Conservation (phyloP, 2,329 filamentous ascomycete genomes). For the Epichloe aotearoae region DNA sequence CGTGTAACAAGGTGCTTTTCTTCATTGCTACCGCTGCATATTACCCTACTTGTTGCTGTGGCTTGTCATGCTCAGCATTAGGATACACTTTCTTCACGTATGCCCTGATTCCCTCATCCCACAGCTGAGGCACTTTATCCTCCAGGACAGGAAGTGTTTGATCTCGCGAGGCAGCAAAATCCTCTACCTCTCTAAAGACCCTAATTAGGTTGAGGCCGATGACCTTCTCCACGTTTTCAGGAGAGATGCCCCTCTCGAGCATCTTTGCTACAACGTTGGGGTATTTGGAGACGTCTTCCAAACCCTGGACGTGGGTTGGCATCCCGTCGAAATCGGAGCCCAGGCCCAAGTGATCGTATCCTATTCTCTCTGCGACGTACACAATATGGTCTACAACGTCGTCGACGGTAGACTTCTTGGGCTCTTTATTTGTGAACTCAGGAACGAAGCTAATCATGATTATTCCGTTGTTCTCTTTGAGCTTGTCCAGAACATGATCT, state of each 20-base stretch:
- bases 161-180: not conserved
- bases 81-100: not conserved
- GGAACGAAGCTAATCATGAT: constrained; percentile 82
- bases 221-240: not conserved
- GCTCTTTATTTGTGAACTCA: constrained; percentile 49
- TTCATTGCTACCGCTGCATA: not conserved
- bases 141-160: not conserved
- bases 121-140: not conserved
- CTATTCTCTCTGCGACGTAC: constrained; percentile 64
- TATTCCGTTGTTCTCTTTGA: constrained; percentile 55
- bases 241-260: constrained; percentile 2
- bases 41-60: not conserved
- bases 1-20: not conserved
- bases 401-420: constrained; percentile 52
- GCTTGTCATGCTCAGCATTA: not conserved
- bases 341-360: constrained; percentile 70
- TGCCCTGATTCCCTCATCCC: not conserved
- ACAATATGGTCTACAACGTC: constrained; percentile 66
- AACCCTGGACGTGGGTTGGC: constrained; percentile 36
- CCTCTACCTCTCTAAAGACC: not conserved
- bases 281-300: constrained; percentile 72
- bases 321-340: constrained; percentile 79
- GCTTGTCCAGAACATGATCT: constrained; percentile 60
- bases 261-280: constrained; percentile 28
- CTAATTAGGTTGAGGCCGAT: not conserved